Base-by-base conservation (phyloP, 2,329 filamentous ascomycete genomes). In the Colletotrichum lindemuthianum region DNA sequence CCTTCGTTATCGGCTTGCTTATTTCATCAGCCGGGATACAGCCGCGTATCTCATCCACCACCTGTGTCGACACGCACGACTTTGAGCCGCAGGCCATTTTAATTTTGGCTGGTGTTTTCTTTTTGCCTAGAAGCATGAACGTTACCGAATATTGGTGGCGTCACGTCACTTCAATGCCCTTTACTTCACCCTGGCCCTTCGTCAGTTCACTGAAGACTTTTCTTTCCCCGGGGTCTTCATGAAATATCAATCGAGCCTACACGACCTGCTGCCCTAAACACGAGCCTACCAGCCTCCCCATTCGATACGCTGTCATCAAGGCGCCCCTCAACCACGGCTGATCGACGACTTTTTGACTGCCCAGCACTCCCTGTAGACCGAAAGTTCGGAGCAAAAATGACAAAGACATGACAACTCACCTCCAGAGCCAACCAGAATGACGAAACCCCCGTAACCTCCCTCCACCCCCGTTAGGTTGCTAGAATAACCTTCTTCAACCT, bases 121-220 rank as follows among this genome's bases (percentile, higher is more conserved):
- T 51, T 43, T 54, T 44, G 39, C 37, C 44, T 43, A 44, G 51
- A 48, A 61, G 58, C 58, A 61, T 61, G 51, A 65, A 61, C 40
- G 33, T 24, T 15, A 52, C 16, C 41, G 41, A 37, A 34, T 10
- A 15, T 41, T 56, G 32, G 40, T 47, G 24, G 33, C 52, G 48
- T 56, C 40, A 51, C 44, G 24, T 37, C 13, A 32, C 15, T 16
- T n/a, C 57, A 56, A n/a, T 33, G 16, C 9, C 9, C 11, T 40
- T 34, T 48, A 47, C n/a, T 12, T 15, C 15, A 2, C 10, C 24
- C 10, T 10, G 32, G 11, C 12, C 33, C 13, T 50, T 57, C 33
- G 9, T 4, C 34, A 12, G 8, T 40, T n/a, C 40, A n/a, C 51
- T 40, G 12, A 33, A 5, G 8, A 12, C 6, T 15, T 16, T 37